These are phyloP conservation scores for Neocallimastix lanati DNA, from an alignment of 192 early-diverging fungal species.

Conservation along the genomic window DNA sequence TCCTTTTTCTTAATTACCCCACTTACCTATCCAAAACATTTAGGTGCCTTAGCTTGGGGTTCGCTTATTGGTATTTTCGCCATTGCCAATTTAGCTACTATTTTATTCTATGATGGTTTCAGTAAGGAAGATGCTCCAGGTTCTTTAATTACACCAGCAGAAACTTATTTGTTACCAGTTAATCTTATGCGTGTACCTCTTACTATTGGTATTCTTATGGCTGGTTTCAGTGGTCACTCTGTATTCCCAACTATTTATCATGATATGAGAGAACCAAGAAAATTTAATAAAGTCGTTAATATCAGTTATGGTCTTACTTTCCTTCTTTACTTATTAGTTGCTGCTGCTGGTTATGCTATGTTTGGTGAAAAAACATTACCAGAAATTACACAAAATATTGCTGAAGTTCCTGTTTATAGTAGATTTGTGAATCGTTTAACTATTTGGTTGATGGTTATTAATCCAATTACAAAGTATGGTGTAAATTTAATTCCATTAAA, in stretches of 20 bases:
- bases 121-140: conserved; percentile 24
- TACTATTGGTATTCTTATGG: conserved; percentile 32
- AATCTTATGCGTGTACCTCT: conserved; percentile 20
- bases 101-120: conserved; percentile 38
- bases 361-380: conserved; percentile 38
- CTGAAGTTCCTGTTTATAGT: conserved; percentile 28
- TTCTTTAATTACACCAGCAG: conserved; percentile 26
- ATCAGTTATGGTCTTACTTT: conserved; percentile 27
- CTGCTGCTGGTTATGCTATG: conserved; percentile 41
- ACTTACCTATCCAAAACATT: conserved; percentile 22
- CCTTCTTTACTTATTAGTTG: conserved; percentile 27
- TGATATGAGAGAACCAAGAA: conserved; percentile 32
- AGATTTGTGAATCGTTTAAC: conserved; percentile 27
- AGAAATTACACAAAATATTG: conserved; percentile 52
- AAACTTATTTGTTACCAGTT: conserved; percentile 26
- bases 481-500: conserved; percentile 37
- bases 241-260: conserved; percentile 48
- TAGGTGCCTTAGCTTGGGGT: conserved; percentile 28
- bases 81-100: conserved; percentile 21
- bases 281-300: conserved; percentile 30
- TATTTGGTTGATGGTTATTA: conserved; percentile 40
- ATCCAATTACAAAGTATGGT: conserved; percentile 56
- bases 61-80: conserved; percentile 36
- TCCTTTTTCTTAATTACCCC: conserved; percentile 24
- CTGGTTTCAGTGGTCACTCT: conserved; percentile 40